Evolutionary conservation across 2,329 filamentous ascomycete genomes (phyloP), one percentile per base, ranked within the genome.

Genomic region (Ustulina deusta): DNA sequence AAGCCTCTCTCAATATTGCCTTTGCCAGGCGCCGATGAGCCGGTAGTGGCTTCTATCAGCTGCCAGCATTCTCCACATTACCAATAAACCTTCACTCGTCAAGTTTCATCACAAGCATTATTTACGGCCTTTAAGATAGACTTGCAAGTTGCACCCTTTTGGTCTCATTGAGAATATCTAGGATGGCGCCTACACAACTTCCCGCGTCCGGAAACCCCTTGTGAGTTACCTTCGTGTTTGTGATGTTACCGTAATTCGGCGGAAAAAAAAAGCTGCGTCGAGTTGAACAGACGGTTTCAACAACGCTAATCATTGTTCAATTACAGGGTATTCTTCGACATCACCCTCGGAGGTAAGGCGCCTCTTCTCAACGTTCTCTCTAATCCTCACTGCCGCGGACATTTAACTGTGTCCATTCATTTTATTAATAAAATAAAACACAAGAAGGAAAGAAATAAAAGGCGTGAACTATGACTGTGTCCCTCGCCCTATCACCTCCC

Each of bases 331-430:
- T 92, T 94, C 83, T 93, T 93, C 80, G 91, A 94, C 79, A 87
- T 93, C 68, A 92, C 92, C 3, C 84, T 96, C 65, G 92, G 92
- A 83, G 91, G 91, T 92, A 80, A 78, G 86, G 80, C 55, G 20
- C 36, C 36, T 55, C 70, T 49, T 4, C 10, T 20, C 36, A 29
- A 32, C 22, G 7, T n/a, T 15, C 13, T 42, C 22, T 17, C 15
- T 42, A 0, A 42, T 56, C 20, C 17, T 56, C 36, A 9, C 1
- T 42, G 17, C 7, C 54, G 1, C 20, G 36, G 20, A 46, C 38
- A 36, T 7, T 49, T 13, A 2, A 2, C 20, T 55, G 17, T 38
- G 17, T 22, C 15, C 13, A 51, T 51, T n/a, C 29, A 3, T 7
- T 40, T 55, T 25, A 20, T n/a, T 2, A 20, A 32, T 25, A 6